Base-by-base conservation (phyloP, 495 filamentous ascomycete genomes). In the Haplographium delicatum region DNA sequence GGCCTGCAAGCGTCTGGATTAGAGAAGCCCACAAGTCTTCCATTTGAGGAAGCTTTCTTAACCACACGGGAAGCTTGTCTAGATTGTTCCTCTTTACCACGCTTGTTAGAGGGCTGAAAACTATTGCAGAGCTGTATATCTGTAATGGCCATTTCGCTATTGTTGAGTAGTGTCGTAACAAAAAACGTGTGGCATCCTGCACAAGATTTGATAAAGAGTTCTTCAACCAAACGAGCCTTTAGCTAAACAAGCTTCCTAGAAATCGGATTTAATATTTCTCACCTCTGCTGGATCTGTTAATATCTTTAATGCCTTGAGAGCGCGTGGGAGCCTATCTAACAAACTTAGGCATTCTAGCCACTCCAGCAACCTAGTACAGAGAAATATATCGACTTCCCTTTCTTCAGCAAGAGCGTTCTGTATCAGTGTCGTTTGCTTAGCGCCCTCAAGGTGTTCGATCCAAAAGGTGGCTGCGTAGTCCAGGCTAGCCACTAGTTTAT, bases 101-200 rank as follows among this genome's bases (percentile, higher is more conserved):
- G 44, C 64, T 60, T 24, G 19, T 56, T 47, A 56, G 23, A 26
- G 65, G 68, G 41, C 62, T 51, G 59, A 71, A 72, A 20, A 68
- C 23, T 8, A 72, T 50, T 13, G 58, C 62, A 7, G 63, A 51
- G 40, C 35, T 45, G 38, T 63, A 67, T 49, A 61, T 39, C 42
- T 68, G 59, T 49, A 70, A 49, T 48, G 60, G 48, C 56, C 53
- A 60, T 30, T 26, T n/a, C 1, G 20, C 9, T 9, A 64, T 2
- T 35, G 28, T 60, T n/a, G 57, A 18, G 37, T 56, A 58, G 39
- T 62, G 56, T 41, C 53, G 46, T 18, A 48, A 42, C 18, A 64
- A 41, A 44, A 62, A 64, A n/a, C 54, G 59, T 25, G 23, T 56
- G 49, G 59, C 47, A 44, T 62, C 62, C 8, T 51, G 45, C 28